These are phyloP conservation scores for Azolla pinnata DNA, from an alignment of 75 land plant species.

Conservation along the genomic window DNA sequence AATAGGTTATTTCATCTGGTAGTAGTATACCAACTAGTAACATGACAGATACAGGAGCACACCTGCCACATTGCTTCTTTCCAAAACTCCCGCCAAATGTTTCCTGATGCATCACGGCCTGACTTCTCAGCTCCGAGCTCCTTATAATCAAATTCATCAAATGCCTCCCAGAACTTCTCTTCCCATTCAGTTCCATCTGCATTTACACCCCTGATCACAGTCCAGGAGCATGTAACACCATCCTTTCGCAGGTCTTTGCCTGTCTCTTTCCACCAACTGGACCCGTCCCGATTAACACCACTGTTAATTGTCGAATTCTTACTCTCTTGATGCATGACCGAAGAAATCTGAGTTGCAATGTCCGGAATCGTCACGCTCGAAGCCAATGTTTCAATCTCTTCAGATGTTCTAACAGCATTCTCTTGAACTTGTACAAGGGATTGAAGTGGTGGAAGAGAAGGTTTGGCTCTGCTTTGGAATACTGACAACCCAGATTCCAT, in stretches of 20 bases:
- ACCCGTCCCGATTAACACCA: conserved; percentile 76
- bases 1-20: too few relatives aligned
- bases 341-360: conserved; percentile 37
- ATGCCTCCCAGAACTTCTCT: conserved; percentile 96
- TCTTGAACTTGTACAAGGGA: conserved; percentile 51
- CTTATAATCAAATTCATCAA: conserved; percentile 75
- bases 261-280: conserved; percentile 95
- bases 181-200: conserved; percentile 86
- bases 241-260: conserved; percentile 64
- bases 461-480: conserved; percentile 32
- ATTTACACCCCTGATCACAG: conserved; percentile 71
- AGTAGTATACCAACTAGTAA: too few relatives aligned
- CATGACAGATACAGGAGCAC: too few relatives aligned
- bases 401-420: conserved; percentile 11
- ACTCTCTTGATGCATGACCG: conserved; percentile 38
- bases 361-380: conserved; percentile 10
- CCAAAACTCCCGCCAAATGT: conserved; percentile 98
- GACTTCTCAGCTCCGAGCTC: conserved; percentile 98
- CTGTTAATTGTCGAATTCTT: conserved; percentile 10
- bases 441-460: conserved; percentile 86
- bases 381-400: conserved; percentile 28
- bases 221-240: conserved; percentile 86
- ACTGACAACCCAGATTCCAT: conserved; percentile 10
- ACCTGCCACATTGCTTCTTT: conserved; percentile 97
- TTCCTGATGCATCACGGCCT: conserved; percentile 84